Conservation (phyloP, 2,329 filamentous ascomycete species). For the Xylariaceae sp. region DNA sequence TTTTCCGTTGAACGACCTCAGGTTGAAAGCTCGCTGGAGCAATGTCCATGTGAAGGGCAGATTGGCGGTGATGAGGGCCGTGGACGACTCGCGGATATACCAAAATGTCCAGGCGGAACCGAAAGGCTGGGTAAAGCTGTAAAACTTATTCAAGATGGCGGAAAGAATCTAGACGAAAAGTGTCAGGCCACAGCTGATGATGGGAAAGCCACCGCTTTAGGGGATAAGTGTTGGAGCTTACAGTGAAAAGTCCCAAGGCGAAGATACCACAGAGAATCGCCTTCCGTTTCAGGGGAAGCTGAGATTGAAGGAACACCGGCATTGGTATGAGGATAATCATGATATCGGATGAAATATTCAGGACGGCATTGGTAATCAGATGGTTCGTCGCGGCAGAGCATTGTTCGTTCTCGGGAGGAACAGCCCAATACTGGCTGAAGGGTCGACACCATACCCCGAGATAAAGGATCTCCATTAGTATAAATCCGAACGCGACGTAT, state of each 20-base stretch:
- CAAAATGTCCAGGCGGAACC: constrained; percentile 37
- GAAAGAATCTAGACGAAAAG: constrained; percentile 37
- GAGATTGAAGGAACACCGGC: constrained; percentile 46
- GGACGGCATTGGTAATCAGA: constrained; percentile 52
- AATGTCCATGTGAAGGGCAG: constrained; percentile 40
- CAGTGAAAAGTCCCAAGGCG: constrained; percentile 42
- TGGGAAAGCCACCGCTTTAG: no score
- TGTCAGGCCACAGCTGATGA: background rate
- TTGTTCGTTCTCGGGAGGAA: constrained; percentile 49
- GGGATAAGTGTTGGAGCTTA: no score
- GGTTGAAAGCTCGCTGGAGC: constrained; percentile 33
- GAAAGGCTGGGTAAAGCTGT: constrained; percentile 36
- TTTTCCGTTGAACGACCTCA: constrained; percentile 29
- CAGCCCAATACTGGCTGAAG: constrained; percentile 53
- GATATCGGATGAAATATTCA: constrained; percentile 58
- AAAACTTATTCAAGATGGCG: constrained; percentile 44
- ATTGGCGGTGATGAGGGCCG: constrained; percentile 40
- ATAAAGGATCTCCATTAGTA: constrained; percentile 48
- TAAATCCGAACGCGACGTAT: constrained; percentile 44
- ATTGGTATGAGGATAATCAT: constrained; percentile 56
- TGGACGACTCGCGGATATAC: constrained; percentile 43
- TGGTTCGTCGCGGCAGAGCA: constrained; percentile 54
- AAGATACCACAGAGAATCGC: constrained; percentile 44
- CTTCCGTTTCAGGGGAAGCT: constrained; percentile 48
- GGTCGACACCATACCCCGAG: constrained; percentile 51